Base-by-base conservation (phyloP, 2,329 filamentous ascomycete species). In the Taxawa tesnikishii region DNA sequence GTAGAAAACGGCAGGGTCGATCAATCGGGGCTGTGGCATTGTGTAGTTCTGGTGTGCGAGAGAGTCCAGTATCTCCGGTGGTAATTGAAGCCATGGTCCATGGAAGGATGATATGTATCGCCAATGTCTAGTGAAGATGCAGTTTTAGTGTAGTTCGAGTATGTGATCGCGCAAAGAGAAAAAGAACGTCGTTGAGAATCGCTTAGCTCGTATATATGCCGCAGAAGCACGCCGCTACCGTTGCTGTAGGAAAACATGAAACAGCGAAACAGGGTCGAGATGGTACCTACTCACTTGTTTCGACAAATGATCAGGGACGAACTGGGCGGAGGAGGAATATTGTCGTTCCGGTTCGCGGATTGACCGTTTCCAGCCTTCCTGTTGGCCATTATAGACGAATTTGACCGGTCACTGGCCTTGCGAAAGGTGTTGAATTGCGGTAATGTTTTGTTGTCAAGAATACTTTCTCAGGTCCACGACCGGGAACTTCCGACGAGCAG, bases 81-180 rank as follows among this genome's bases (percentile, higher is more conserved):
- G 79, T 35, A 88, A 65, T 54, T 84, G 78, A 10, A 87, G 70
- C 83, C 83, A 90, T 43, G 81, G 76, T 15, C 83, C 83, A 50
- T 87, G 78, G 49, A 83, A 90, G 16, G 77, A 80, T 14, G 81
- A 85, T 37, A 90, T 85, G 54, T 84, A 83, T 41, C 76, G 72
- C 83, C 82, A 88, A 59, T 88, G 81, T 54, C 83, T 88, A 34
- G 45, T n/a, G 27, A 29, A 14, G 10, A 5, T 8, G 5, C 10
- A 12, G 19, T 23, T 8, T 23, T n/a, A 23, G 19, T 28, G 28
- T 31, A 26, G 7, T 15, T 16, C 17, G 8, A 19, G 15, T 18
- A 3, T 15, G 9, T 19, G n/a, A 13, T 6, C 14, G 6, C 13
- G 4, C 9, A 8, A 15, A 14, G 10, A 15, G 14, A 32, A 17